Percentiles rank a stretch among this genome's conserved stretches.
These are phyloP conservation scores for Cladosporium halotolerans DNA, from an alignment of 2,329 filamentous ascomycete genomes.

Conservation along the genomic window DNA sequence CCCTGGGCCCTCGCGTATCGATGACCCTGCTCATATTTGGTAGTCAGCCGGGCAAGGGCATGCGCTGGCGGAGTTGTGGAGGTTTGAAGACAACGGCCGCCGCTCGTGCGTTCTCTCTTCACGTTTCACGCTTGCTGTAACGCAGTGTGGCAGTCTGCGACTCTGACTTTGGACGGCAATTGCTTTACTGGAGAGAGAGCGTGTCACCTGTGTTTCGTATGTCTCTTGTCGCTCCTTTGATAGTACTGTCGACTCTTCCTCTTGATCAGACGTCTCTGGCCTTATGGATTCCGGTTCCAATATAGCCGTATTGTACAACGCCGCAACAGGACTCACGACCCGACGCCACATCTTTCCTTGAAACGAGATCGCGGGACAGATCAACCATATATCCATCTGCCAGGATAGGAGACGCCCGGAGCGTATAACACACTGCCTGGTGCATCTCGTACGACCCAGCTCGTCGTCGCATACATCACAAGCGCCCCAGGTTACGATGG, in stretches of 20 bases:
- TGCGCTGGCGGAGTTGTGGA: slow-evolving; percentile 3
- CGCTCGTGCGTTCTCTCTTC: slow-evolving; percentile 7
- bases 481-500: not conserved
- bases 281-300: not conserved
- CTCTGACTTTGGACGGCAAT: slow-evolving; percentile 1
- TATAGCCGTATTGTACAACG: not conserved
- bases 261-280: not conserved
- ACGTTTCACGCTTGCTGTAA: slow-evolving; percentile 6
- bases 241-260: not conserved
- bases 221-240: slow-evolving; percentile 8
- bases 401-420: not conserved
- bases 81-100: slow-evolving; percentile 2
- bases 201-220: slow-evolving; percentile 9
- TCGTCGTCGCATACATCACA: not conserved
- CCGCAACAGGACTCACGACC: not conserved
- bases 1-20: not conserved
- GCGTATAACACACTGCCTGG: not conserved
- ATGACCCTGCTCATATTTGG: not conserved
- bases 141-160: not conserved
- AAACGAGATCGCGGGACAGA: slow-evolving; percentile 2
- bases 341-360: slow-evolving; percentile 9
- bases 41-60: slow-evolving; percentile 2
- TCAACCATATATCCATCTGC: not conserved
- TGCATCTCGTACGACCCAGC: not conserved
- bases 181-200: not conserved